Evolutionary conservation across 106 monocot species (phyloP), one percentile per base, ranked within the genome.

Genomic region (Narthecium ossifragum): DNA sequence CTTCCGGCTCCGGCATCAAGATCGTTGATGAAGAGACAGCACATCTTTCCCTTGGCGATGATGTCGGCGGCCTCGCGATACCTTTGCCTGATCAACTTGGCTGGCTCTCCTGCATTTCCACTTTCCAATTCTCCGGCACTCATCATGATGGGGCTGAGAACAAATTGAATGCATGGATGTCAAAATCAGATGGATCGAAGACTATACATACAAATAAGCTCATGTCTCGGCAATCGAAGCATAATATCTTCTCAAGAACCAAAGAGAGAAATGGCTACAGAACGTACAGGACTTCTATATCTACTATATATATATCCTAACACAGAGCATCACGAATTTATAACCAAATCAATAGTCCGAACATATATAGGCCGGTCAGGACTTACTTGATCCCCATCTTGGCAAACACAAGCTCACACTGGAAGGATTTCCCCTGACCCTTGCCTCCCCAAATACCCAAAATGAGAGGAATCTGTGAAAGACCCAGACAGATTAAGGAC

Each of bases 361-460:
- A 17, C 11, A 43, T 41, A 41, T 4, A 43, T 37, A n/a, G n/a
- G n/a, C n/a, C n/a, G n/a, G n/a, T n/a, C n/a, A 26, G 6, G 11
- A 61, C 86, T 68, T 55, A 96, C 96, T 90, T 96, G 78, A 96
- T 96, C 24, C 96, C 96, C 90, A 96, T 64, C 86, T 96, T 90
- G 52, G 80, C 46, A 46, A 96, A 90, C 0, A 96, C 96, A 48
- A 96, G 90, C 30, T 96, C 96, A 60, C 90, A 96, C 46, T 96
- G 96, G 84, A 96, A 96, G 31, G 96, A 84, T 74, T 96, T 96
- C 29, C 96, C 96, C 34, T 96, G 96, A 30, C 96, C 96, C 64
- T 96, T 96, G 67, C 96, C 96, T 84, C 96, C 96, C 96, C 96
- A 96, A 14, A 96, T 70, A 69, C 96, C 96, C 80, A 96, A 76